phyloP scores from a whole-genome alignment of 169 alveolate species.

The Plasmodium adleri region DNA sequence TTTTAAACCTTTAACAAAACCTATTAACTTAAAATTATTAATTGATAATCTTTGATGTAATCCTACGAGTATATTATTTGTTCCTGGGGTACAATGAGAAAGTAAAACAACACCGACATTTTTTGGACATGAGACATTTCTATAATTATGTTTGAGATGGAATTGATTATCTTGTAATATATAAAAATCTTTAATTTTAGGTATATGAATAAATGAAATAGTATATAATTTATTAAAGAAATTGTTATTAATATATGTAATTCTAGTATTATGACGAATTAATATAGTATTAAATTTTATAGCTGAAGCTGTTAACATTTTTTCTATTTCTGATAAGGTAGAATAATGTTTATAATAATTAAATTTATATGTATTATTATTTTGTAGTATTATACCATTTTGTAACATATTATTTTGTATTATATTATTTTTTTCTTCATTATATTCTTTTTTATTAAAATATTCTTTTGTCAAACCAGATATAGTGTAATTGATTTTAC shows the following conservation, averaged over 20 bases:
- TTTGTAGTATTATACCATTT: neutral
- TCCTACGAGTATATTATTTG: conserved; percentile 38
- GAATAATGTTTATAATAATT: neutral
- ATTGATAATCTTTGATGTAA: conserved; percentile 42
- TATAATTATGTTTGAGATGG: conserved; percentile 1
- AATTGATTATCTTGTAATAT: neutral
- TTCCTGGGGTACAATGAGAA: conserved; percentile 37
- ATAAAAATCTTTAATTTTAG: conserved; percentile 16
- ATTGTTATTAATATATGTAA: conserved; percentile 13
- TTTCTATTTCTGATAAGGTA: conserved; percentile 24
- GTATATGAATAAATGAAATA: conserved; percentile 19
- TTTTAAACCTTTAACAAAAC: conserved; percentile 23
- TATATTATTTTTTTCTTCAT: neutral
- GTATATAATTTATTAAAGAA: conserved; percentile 25
- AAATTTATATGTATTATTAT: neutral
- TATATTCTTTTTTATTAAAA: neutral
- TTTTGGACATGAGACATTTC: neutral
- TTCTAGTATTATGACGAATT: conserved; percentile 30
- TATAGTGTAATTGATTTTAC: conserved; percentile 25
- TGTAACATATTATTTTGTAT: neutral
- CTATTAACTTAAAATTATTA: conserved; percentile 30
- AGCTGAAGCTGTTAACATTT: conserved; percentile 1
- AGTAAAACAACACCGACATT: conserved; percentile 36
- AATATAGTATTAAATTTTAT: conserved; percentile 44
- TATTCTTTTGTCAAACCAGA: conserved; percentile 19